Conservation (phyloP, 192 early-diverging fungal genomes). For the Backusella circina region DNA sequence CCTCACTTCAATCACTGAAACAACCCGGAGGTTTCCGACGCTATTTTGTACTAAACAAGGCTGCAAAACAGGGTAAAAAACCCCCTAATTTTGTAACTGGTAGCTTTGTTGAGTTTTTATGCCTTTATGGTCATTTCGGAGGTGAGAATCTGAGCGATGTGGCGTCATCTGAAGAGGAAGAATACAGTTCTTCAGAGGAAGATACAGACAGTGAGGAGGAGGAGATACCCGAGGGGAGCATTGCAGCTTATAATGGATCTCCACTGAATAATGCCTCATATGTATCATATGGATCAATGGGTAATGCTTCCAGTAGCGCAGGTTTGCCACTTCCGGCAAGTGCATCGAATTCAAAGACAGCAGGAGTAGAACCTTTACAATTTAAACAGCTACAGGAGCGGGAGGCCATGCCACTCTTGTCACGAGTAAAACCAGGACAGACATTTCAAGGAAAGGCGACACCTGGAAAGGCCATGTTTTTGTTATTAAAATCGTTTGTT, state of each 20-base stretch:
- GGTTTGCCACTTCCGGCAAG: conserved; percentile 6
- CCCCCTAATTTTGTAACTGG: conserved; percentile 77
- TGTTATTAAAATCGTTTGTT: conserved; percentile 78
- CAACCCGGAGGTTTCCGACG: conserved; percentile 89
- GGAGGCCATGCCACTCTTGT: conserved; percentile 27
- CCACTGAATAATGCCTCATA: background rate
- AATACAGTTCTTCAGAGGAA: background rate
- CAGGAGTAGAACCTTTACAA: conserved; percentile 10
- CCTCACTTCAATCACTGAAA: conserved; percentile 36
- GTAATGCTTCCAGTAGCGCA: background rate
- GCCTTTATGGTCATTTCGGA: conserved; percentile 90
- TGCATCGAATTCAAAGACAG: background rate
- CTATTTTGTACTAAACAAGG: conserved; percentile 75
- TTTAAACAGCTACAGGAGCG: conserved; percentile 18
- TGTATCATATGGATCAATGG: background rate
- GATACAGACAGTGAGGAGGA: background rate
- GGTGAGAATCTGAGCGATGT: conserved; percentile 87
- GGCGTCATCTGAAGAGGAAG: conserved; percentile 33
- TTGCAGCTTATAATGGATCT: background rate
- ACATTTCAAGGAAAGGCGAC: conserved; percentile 52
- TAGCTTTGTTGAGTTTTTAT: conserved; percentile 93
- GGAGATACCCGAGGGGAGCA: conserved; percentile 4
- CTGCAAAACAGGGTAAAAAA: conserved; percentile 63
- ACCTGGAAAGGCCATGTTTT: conserved; percentile 68
- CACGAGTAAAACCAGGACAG: conserved; percentile 15